Evolutionary conservation across 2,329 filamentous ascomycete genomes (phyloP).

Genomic region (Orbilia oligospora): DNA sequence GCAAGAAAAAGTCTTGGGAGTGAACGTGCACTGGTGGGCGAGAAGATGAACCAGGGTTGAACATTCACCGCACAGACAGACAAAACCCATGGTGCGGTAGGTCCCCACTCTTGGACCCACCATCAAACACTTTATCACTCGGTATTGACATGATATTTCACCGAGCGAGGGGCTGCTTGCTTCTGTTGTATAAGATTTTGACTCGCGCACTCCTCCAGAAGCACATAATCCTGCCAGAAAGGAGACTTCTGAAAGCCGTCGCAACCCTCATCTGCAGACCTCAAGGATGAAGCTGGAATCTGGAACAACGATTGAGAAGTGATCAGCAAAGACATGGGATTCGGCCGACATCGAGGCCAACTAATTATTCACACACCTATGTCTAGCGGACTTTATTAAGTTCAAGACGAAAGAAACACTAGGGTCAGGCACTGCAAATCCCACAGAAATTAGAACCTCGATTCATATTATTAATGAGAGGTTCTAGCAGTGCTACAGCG

Average conservation of each 20-base stretch:
- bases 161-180: constrained; percentile 36
- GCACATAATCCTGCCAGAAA: constrained; percentile 12
- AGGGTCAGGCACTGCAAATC: constrained; percentile 1
- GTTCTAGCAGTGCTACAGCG: background rate
- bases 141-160: constrained; percentile 54
- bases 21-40: constrained; percentile 56
- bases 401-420: background rate
- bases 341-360: constrained; percentile 28
- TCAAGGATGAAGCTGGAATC: constrained; percentile 44
- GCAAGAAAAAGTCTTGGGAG: constrained; percentile 41
- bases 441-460: background rate
- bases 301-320: constrained; percentile 22
- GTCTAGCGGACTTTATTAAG: background rate
- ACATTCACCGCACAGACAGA: constrained; percentile 54
- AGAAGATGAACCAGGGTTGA: constrained; percentile 58
- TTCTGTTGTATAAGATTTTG: constrained; percentile 31
- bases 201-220: constrained; percentile 39
- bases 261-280: constrained; percentile 32
- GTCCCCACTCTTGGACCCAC: constrained; percentile 48
- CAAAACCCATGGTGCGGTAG: constrained; percentile 46
- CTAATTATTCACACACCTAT: constrained; percentile 41
- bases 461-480: background rate
- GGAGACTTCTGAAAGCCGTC: background rate
- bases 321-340: constrained; percentile 42
- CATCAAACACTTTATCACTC: constrained; percentile 39